A percentile compares a stretch with the other conserved stretches of the same genome.
These are phyloP conservation scores for Populus tremula DNA, from an alignment of 345 rosid species.

Conservation along the genomic window DNA sequence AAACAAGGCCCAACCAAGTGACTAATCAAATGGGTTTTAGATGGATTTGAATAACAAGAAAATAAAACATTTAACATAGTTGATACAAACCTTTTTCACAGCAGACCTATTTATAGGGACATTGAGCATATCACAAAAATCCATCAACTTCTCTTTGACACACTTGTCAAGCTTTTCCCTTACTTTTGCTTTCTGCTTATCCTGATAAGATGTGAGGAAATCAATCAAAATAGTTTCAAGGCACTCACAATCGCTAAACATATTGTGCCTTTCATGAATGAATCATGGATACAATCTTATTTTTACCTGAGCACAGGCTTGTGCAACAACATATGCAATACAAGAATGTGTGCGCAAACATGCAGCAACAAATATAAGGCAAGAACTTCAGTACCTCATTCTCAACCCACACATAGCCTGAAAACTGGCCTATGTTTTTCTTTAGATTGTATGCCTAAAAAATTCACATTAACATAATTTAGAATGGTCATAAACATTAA, in stretches of 20 bases:
- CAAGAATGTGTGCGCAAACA: background rate
- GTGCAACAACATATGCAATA: background rate
- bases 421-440: constrained; percentile 85
- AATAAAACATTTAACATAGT: background rate
- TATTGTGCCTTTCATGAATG: background rate
- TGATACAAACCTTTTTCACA: constrained; percentile 51
- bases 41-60: constrained; percentile 9
- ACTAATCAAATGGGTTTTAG: constrained; percentile 7
- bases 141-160: constrained; percentile 73
- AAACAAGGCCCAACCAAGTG: constrained; percentile 5
- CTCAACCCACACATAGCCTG: constrained; percentile 85
- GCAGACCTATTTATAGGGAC: constrained; percentile 63
- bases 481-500: background rate
- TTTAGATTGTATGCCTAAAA: constrained; percentile 72
- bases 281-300: background rate
- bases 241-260: background rate
- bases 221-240: constrained; percentile 2
- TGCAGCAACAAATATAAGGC: background rate
- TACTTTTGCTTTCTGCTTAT: constrained; percentile 69
- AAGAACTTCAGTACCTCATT: constrained; percentile 57
- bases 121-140: constrained; percentile 87
- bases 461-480: background rate
- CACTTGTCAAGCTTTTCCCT: constrained; percentile 92
- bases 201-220: constrained; percentile 32
- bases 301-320: background rate